Evolutionary conservation across 352 stramenopile species (phyloP).

Genomic region (Phytophthora nicotianae): DNA sequence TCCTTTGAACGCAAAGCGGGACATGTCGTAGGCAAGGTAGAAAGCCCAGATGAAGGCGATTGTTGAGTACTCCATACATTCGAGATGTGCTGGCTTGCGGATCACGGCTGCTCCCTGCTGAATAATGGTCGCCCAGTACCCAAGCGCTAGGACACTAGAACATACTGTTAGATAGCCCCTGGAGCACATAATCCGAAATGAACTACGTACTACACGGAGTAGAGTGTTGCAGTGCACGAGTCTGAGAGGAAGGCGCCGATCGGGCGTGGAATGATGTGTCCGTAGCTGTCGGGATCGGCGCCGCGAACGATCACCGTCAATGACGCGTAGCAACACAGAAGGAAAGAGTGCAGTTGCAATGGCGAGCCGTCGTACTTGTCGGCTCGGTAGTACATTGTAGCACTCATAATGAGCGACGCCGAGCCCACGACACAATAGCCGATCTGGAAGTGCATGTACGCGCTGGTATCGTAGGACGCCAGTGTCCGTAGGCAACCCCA

Average conservation of each 20-base stretch:
- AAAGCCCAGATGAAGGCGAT: constrained; percentile 46
- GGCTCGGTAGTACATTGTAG: constrained; percentile 52
- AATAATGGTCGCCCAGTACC: constrained; percentile 66
- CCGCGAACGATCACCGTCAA: constrained; percentile 61
- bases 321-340: constrained; percentile 53
- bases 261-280: constrained; percentile 46
- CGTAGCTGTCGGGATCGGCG: constrained; percentile 59
- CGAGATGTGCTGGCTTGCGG: constrained; percentile 34
- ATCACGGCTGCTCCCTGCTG: constrained; percentile 44
- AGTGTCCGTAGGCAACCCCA: constrained; percentile 49
- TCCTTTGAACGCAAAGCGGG: constrained; percentile 41
- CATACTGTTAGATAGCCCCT: constrained; percentile 1
- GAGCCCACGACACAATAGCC: constrained; percentile 50
- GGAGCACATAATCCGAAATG: background rate
- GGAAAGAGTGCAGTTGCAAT: constrained; percentile 59
- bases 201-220: constrained; percentile 56
- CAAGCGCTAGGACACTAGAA: constrained; percentile 51
- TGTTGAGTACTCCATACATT: constrained; percentile 32
- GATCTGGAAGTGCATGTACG: constrained; percentile 47
- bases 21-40: constrained; percentile 38
- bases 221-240: constrained; percentile 64
- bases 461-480: constrained; percentile 35
- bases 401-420: constrained; percentile 34
- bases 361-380: constrained; percentile 41
- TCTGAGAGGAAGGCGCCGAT: constrained; percentile 54